Conservation (phyloP, 805 yeast species). For the Metschnikowia bowlesiae region DNA sequence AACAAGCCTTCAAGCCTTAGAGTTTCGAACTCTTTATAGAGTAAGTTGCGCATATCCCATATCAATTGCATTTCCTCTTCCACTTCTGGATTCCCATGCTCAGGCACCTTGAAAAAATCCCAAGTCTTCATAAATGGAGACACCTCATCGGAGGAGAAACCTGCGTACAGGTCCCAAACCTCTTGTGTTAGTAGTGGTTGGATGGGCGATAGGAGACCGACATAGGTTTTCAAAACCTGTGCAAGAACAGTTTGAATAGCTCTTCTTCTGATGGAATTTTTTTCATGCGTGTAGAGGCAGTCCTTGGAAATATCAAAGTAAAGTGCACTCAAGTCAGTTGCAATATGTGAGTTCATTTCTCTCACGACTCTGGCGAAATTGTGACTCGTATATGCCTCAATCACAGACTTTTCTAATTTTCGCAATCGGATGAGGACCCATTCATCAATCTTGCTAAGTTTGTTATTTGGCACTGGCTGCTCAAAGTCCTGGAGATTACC, state of each 20-base stretch:
- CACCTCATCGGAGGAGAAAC: slow-evolving; percentile 6
- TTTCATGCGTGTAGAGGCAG: slow-evolving; percentile 66
- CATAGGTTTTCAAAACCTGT: slow-evolving; percentile 55
- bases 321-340: slow-evolving; percentile 68
- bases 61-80: slow-evolving; percentile 44
- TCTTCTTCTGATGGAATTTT: slow-evolving; percentile 46
- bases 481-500: slow-evolving; percentile 63
- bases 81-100: slow-evolving; percentile 31
- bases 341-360: slow-evolving; percentile 65
- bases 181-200: slow-evolving; percentile 85
- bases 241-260: slow-evolving; percentile 63
- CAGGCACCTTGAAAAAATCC: slow-evolving; percentile 27
- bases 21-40: slow-evolving; percentile 50
- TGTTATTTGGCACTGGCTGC: slow-evolving; percentile 33
- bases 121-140: slow-evolving; percentile 17
- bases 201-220: slow-evolving; percentile 73
- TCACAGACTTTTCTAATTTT: slow-evolving; percentile 39
- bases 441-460: slow-evolving; percentile 49
- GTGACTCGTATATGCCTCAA: slow-evolving; percentile 47
- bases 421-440: slow-evolving; percentile 55
- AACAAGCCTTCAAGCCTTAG: slow-evolving; percentile 52
- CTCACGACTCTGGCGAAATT: slow-evolving; percentile 71
- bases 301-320: slow-evolving; percentile 89
- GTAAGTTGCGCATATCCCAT: slow-evolving; percentile 44
- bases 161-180: slow-evolving; percentile 60